Conservation (phyloP, 78 protist genomes). For the Diacronema lutheri region DNA sequence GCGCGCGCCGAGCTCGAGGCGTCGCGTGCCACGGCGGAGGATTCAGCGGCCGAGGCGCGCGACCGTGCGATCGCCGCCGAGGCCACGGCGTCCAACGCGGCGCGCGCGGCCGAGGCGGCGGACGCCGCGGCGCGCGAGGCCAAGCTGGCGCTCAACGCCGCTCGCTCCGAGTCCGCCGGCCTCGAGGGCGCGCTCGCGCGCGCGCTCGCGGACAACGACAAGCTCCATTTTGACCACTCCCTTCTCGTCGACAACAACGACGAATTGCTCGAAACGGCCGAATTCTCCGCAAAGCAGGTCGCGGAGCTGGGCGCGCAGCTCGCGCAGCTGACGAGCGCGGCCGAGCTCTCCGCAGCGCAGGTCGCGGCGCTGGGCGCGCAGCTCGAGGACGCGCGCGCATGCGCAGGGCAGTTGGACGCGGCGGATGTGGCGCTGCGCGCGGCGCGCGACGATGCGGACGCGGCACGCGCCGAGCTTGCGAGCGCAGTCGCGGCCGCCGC, state of each 20-base stretch:
- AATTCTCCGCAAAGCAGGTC: neutral
- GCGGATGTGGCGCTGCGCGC: too few relatives aligned
- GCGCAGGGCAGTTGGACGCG: too few relatives aligned
- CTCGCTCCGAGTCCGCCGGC: neutral
- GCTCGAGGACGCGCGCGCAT: too few relatives aligned
- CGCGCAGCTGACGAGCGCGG: neutral
- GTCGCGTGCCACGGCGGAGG: neutral
- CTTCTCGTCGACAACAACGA: neutral
- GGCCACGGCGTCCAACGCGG: neutral
- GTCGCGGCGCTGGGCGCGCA: too few relatives aligned
- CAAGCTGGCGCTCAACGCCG: neutral
- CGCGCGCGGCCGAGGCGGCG: neutral
- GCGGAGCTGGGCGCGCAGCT: neutral
- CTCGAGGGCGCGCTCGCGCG: neutral
- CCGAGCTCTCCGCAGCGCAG: too few relatives aligned
- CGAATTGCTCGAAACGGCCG: neutral
- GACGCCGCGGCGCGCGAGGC: neutral
- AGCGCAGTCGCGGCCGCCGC: neutral
- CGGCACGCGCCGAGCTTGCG: too few relatives aligned
- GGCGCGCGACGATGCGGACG: too few relatives aligned
- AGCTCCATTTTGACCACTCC: neutral
- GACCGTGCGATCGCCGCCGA: neutral
- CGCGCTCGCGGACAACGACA: neutral
- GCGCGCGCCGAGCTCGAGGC: neutral
- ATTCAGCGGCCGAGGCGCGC: neutral